Evolutionary conservation across 768 basidiomycete species (phyloP), one percentile per base, ranked within the genome.

Genomic region (Roridomyces roridus): DNA sequence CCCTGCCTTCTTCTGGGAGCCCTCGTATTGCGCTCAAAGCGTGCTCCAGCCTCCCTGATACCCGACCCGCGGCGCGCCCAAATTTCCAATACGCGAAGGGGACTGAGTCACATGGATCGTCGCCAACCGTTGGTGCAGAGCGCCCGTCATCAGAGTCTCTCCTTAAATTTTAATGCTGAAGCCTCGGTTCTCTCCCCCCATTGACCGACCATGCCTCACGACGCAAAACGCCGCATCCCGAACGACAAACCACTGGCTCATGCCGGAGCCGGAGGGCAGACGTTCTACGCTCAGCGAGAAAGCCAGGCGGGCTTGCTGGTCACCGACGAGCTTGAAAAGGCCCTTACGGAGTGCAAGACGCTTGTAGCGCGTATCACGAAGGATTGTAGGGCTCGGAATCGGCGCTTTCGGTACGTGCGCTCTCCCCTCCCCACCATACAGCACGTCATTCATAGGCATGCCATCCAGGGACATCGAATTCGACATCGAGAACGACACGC

Each of bases 401-500:
- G 77, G 31, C 78, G 80, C 60, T 83, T 83, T 67, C 70, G 83
- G 83, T 83, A 53, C 11, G 72, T 55, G n/a, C n/a, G n/a, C n/a
- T n/a, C n/a, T n/a, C n/a, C n/a, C n/a, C n/a, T n/a, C n/a, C n/a
- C n/a, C n/a, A n/a, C n/a, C n/a, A n/a, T n/a, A n/a, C n/a, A n/a
- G n/a, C n/a, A n/a, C 10, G 25, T 31, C 18, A 9, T n/a, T 51
- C 9, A 48, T 14, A 21, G 12, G n/a, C 0, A 35, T 1, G 4
- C 24, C 20, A 37, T 29, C 40, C 56, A 85, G 83, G 49, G 84
- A 85, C 61, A 70, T 80, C 43, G 83, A 83, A 57, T 85, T 85
- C 57, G 84, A 86, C 58, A 68, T 86, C 12, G 82, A 83, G 67
- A 80, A 81, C 31, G 83, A 85, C 66, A 67, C 69, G 46, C 71